Evolutionary conservation across 2,329 filamentous ascomycete genomes (phyloP), one percentile per base, ranked within the genome.

Genomic region (Aspergillus ochraceus): DNA sequence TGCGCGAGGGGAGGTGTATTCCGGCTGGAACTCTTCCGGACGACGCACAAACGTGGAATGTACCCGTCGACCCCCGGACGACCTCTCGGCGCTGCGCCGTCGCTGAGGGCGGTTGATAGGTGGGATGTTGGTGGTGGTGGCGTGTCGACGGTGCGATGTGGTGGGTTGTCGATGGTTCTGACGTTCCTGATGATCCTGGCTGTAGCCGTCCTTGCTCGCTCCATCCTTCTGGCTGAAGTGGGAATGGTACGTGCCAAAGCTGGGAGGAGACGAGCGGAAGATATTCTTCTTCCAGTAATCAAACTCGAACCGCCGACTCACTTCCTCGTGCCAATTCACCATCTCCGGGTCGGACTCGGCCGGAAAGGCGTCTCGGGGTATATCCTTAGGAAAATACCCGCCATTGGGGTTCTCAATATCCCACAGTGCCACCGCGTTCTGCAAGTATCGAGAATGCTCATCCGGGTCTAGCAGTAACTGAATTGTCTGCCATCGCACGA

Each of bases 401-500:
- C 83, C 84, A 11, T 81, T 92, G 0, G 90, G 90, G 68, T 96
- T 86, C 60, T 84, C 85, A 60, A 98, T 83, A 39, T 86, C 83
- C 84, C 92, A 97, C 64, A 90, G 82, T 61, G 84, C 84, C 3
- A 96, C 90, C 0, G 92, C 91, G 69, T 86, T 88, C 69, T 95
- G 91, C 24, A 99, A 76, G 68, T 92, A 94, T 0, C 87, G 86
- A 0, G 92, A 90, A 77, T 98, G 93, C 68, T 96, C 91, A 66
- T 95, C 89, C 0, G 95, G 95, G 1, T 88, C 90, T 1, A 98
- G 84, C 39, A 98, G 80, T 22, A 97, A 84, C 77, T 98, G 92
- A 57, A 98, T 90, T 0, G 91, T 92, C 79, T 97, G 90, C 94
- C 94, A 99, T 73, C 91, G 88, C 49, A 94, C 90, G 74, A 96